Percentiles rank a stretch among this genome's conserved stretches.
Conservation (phyloP, 306 rosid genomes). For the Cucurbita ficifolia region DNA sequence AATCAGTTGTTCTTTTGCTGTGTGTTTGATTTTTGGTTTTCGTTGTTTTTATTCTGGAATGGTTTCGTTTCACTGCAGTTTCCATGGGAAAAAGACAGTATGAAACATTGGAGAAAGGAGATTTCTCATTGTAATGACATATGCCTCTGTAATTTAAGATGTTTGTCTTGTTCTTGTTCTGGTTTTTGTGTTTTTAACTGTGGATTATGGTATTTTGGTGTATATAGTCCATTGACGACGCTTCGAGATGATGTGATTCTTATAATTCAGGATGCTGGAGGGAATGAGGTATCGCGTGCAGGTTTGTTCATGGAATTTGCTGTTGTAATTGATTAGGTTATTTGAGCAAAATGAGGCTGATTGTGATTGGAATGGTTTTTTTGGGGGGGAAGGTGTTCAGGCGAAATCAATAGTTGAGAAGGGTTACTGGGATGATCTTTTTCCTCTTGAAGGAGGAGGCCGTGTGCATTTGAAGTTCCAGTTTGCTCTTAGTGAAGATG, state of each 20-base stretch:
- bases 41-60: not conserved
- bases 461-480: constrained; percentile 55
- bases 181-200: not conserved
- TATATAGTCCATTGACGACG: constrained; percentile 57
- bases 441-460: constrained; percentile 57
- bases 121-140: constrained; percentile 57
- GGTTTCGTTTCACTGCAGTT: constrained; percentile 41
- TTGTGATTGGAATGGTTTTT: constrained; percentile 4
- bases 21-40: not conserved
- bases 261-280: constrained; percentile 44
- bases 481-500: constrained; percentile 63
- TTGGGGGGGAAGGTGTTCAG: constrained; percentile 41
- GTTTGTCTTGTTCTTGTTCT: not conserved
- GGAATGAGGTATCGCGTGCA: constrained; percentile 49
- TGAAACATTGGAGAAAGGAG: constrained; percentile 50
- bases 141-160: constrained; percentile 3
- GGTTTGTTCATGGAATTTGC: constrained; percentile 24
- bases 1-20: not conserved
- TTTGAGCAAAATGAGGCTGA: constrained; percentile 5
- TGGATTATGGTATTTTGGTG: constrained; percentile 5
- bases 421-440: constrained; percentile 64
- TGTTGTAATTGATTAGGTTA: not conserved
- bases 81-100: constrained; percentile 63
- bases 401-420: constrained; percentile 55
- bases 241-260: constrained; percentile 61